Conservation (phyloP, 768 basidiomycete species). For the Auricularia cornea region DNA sequence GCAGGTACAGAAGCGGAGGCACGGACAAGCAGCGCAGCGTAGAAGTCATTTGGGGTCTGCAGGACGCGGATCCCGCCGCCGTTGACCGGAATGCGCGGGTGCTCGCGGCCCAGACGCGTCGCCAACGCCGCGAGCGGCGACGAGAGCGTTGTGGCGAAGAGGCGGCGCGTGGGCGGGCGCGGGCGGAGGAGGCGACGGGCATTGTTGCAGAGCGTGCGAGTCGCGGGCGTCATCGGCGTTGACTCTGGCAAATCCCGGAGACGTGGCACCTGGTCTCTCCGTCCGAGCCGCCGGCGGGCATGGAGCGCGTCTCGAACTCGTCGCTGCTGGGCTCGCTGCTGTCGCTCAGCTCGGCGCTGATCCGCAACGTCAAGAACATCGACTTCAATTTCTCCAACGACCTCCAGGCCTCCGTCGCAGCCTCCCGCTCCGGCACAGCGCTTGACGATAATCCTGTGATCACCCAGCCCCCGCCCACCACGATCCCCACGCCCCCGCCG, state of each 20-base stretch:
- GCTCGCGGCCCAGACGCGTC: constrained; percentile 12
- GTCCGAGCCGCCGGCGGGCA: background rate
- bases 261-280: background rate
- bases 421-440: too few species aligned
- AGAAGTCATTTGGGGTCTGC: constrained; percentile 50
- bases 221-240: background rate
- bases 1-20: background rate
- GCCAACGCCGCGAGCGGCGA: background rate
- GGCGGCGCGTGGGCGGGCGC: background rate
- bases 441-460: background rate
- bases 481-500: background rate
- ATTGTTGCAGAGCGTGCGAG: background rate
- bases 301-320: background rate
- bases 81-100: constrained; percentile 41
- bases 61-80: constrained; percentile 46
- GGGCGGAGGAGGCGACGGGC: background rate
- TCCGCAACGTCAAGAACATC: background rate
- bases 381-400: background rate
- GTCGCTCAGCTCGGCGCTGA: background rate
- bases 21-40: constrained; percentile 45
- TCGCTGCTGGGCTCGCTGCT: background rate
- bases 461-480: background rate
- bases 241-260: background rate
- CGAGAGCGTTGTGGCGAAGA: background rate
- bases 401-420: background rate